Conservation (phyloP, 2,329 filamentous ascomycete genomes). For the Acephala macrosclerotiorum region DNA sequence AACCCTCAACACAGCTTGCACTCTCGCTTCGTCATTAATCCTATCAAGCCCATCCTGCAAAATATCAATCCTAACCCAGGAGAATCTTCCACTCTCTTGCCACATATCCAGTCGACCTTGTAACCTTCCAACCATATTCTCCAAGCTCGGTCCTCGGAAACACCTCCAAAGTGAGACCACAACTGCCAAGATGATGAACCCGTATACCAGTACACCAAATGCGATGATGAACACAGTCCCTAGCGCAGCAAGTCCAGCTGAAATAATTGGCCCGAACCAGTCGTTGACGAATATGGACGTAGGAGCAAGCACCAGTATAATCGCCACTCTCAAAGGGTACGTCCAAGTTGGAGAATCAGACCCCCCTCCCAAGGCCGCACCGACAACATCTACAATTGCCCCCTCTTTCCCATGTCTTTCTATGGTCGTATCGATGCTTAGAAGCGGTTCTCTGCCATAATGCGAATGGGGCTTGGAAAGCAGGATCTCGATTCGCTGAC, state of each 20-base stretch:
- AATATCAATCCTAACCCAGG: background rate
- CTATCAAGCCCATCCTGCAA: conserved; percentile 1
- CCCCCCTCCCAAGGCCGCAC: background rate
- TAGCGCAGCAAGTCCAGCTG: background rate
- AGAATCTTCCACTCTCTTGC: background rate
- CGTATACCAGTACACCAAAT: background rate
- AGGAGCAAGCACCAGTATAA: conserved; percentile 25
- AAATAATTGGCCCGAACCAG: conserved; percentile 2
- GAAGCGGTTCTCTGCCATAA: background rate
- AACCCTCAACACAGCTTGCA: background rate
- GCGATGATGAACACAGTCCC: background rate
- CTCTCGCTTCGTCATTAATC: background rate
- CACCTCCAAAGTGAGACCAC: conserved; percentile 10
- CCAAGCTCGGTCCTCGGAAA: background rate
- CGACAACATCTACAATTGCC: background rate
- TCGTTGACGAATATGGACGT: conserved; percentile 22
- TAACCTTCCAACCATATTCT: background rate
- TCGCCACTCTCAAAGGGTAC: conserved; percentile 21
- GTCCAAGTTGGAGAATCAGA: conserved; percentile 26
- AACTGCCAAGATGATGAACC: background rate
- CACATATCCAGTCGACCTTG: background rate
- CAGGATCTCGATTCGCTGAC: background rate
- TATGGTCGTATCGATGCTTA: background rate
- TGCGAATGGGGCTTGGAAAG: background rate
- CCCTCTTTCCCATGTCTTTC: background rate